Conservation (phyloP, 1,284 basidiomycete species). For the Malassezia psittaci region DNA sequence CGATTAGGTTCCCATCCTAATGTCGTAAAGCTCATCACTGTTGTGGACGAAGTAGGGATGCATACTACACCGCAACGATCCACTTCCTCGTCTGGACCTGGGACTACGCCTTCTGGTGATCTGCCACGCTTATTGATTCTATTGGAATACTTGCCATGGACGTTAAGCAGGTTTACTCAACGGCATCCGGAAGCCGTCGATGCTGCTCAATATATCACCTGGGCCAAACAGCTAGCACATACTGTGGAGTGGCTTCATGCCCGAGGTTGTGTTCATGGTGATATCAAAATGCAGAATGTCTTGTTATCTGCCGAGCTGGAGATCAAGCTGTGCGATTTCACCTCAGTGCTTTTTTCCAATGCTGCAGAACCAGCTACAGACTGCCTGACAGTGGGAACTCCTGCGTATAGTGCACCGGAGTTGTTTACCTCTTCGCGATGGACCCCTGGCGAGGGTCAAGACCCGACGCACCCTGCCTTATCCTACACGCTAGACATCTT, state of each 20-base stretch:
- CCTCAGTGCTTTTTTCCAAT: slow-evolving; percentile 42
- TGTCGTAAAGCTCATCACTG: slow-evolving; percentile 36
- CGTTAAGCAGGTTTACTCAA: slow-evolving; percentile 25
- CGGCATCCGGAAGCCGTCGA: slow-evolving; percentile 24
- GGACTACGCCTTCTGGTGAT: slow-evolving; percentile 8
- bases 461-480: slow-evolving; percentile 26
- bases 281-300: slow-evolving; percentile 46
- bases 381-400: slow-evolving; percentile 38
- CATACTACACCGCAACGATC: neutral
- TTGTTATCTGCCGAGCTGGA: slow-evolving; percentile 31
- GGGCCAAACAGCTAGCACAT: slow-evolving; percentile 31
- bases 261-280: slow-evolving; percentile 38
- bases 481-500: slow-evolving; percentile 41
- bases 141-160: slow-evolving; percentile 38
- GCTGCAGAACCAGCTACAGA: slow-evolving; percentile 32
- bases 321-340: slow-evolving; percentile 44
- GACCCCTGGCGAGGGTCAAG: slow-evolving; percentile 32
- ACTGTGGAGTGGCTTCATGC: slow-evolving; percentile 36
- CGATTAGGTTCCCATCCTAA: slow-evolving; percentile 37
- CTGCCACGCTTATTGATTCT: slow-evolving; percentile 41
- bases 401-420: slow-evolving; percentile 43
- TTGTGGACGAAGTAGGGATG: slow-evolving; percentile 39
- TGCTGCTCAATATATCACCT: slow-evolving; percentile 30
- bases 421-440: slow-evolving; percentile 29
- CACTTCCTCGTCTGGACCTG: neutral